Evolutionary conservation across 2,329 filamentous ascomycete genomes (phyloP).

Genomic region (Stagonosporopsis tanaceti): DNA sequence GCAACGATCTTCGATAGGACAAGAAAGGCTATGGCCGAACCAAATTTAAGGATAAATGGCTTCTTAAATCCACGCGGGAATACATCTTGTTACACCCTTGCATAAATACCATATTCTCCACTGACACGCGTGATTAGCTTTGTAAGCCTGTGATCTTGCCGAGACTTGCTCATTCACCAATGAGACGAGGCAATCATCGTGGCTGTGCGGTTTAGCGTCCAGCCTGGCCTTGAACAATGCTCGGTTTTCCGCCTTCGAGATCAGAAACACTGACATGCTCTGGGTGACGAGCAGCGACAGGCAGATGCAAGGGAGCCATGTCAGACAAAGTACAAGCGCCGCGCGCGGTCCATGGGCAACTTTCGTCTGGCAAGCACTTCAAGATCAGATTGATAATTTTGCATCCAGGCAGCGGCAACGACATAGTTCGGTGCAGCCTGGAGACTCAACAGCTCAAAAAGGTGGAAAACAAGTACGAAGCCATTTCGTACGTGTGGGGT

Average conservation of each 20-base stretch:
- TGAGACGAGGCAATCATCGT: background rate
- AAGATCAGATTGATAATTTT: background rate
- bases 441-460: background rate
- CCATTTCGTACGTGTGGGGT: background rate
- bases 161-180: background rate
- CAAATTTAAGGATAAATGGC: background rate
- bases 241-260: background rate
- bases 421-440: background rate
- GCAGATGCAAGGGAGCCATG: background rate
- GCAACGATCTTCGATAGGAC: background rate
- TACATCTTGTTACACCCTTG: background rate
- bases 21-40: conserved; percentile 2
- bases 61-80: background rate
- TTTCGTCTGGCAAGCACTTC: background rate
- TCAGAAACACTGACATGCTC: background rate
- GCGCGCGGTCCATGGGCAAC: background rate
- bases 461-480: background rate
- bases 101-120: background rate
- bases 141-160: background rate
- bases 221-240: background rate
- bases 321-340: background rate
- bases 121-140: background rate
- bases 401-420: background rate
- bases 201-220: background rate
- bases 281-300: background rate